Conservation (phyloP, 2,329 filamentous ascomycete species). For the Trichophyton rubrum region DNA sequence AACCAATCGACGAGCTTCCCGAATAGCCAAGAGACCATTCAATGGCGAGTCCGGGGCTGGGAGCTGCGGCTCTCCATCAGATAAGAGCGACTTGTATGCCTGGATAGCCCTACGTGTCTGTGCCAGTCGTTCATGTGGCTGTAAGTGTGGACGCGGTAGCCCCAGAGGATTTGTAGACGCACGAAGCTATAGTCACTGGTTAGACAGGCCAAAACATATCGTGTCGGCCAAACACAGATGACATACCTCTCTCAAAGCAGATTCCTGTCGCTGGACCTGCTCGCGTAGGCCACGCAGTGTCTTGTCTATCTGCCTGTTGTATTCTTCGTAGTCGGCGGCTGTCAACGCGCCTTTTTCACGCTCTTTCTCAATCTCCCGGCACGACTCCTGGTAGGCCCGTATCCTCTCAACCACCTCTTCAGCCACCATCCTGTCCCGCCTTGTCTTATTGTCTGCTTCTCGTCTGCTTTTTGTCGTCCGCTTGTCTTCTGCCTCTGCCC, state of each 20-base stretch:
- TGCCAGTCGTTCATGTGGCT: conserved; percentile 25
- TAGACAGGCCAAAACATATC: conserved; percentile 11
- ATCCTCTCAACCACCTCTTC: conserved; percentile 12
- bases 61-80: conserved; percentile 49
- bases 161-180: conserved; percentile 18
- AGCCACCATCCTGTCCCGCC: conserved; percentile 5
- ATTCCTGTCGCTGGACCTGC: conserved; percentile 36
- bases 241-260: conserved; percentile 35
- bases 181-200: conserved; percentile 21
- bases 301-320: conserved; percentile 42
- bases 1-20: conserved; percentile 52
- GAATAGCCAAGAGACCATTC: conserved; percentile 58
- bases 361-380: conserved; percentile 24
- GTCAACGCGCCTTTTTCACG: conserved; percentile 20
- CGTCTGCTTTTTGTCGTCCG: not conserved
- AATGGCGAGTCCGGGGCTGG: conserved; percentile 56
- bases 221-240: not conserved
- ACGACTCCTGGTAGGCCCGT: conserved; percentile 22
- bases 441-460: not conserved
- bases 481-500: not conserved
- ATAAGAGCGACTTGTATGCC: conserved; percentile 53
- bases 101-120: conserved; percentile 45
- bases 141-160: conserved; percentile 21
- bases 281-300: conserved; percentile 56
- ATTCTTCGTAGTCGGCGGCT: conserved; percentile 21